phyloP scores from a whole-genome alignment of 1,139 yeast species.

The Geotrichum histeridarum region DNA sequence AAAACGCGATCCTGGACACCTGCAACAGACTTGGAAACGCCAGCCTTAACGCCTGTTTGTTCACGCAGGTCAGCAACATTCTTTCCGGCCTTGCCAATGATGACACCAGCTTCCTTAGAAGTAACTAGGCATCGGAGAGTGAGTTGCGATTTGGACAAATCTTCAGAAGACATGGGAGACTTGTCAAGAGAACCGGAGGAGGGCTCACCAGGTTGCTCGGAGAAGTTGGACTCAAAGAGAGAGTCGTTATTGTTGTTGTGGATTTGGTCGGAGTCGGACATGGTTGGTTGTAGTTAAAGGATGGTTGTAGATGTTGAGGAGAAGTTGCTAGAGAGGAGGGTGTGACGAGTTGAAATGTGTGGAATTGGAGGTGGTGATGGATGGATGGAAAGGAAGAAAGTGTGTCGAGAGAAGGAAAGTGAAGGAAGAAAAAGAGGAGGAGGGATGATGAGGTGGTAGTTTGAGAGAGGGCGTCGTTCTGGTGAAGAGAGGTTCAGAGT shows the following conservation, averaged over 20 bases:
- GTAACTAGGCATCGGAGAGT: conserved; percentile 63
- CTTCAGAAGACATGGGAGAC: conserved; percentile 14
- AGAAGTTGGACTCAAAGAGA: conserved; percentile 18
- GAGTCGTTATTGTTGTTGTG: conserved; percentile 14
- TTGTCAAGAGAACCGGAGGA: not conserved
- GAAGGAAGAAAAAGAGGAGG: not conserved
- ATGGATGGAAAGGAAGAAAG: not conserved
- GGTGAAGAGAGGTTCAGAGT: not conserved
- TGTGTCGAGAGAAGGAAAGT: not conserved
- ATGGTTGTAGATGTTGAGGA: not conserved
- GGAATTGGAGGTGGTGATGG: not conserved
- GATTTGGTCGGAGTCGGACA: conserved; percentile 15
- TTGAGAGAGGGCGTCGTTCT: not conserved
- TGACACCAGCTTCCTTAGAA: conserved; percentile 85
- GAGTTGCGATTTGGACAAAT: conserved; percentile 20
- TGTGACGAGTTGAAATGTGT: not conserved
- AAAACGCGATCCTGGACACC: conserved; percentile 83
- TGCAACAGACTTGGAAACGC: conserved; percentile 74
- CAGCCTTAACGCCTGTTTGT: conserved; percentile 78
- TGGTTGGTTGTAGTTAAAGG: not conserved
- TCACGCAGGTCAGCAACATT: conserved; percentile 76
- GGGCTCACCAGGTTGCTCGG: conserved; percentile 16
- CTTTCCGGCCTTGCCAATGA: conserved; percentile 82
- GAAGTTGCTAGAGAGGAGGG: not conserved
- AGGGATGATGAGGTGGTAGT: not conserved